phyloP scores from a whole-genome alignment of 2,329 filamentous ascomycete genomes.

The Macrophomina pseudophaseolina region DNA sequence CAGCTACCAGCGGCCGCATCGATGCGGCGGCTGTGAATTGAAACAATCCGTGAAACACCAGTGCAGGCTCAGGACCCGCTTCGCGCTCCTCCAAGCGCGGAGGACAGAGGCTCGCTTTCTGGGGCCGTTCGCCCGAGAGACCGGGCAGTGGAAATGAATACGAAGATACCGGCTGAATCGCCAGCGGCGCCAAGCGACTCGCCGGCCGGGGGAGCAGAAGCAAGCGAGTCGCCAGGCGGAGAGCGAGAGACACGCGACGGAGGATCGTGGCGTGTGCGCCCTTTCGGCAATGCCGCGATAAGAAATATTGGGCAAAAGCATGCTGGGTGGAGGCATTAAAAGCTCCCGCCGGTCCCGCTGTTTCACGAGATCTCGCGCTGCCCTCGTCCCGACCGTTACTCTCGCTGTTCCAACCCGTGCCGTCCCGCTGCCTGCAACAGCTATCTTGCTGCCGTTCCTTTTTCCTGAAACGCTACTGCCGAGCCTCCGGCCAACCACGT shows the following conservation, averaged over 20 bases:
- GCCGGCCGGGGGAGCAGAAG: background rate
- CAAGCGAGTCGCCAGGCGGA: background rate
- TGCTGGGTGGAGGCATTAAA: background rate
- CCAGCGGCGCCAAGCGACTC: background rate
- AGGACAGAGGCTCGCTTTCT: background rate
- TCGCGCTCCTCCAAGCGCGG: background rate
- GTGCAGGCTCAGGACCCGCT: too few relatives aligned
- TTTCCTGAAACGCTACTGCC: background rate
- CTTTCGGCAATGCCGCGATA: background rate
- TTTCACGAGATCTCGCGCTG: background rate
- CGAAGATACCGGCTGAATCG: slow-evolving; percentile 10
- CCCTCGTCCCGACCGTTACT: too few relatives aligned
- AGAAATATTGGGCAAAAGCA: background rate
- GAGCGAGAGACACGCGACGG: background rate
- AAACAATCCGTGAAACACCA: background rate
- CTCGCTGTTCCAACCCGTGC: background rate
- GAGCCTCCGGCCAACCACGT: background rate
- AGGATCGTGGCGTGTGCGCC: background rate
- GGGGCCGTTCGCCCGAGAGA: background rate
- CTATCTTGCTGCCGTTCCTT: slow-evolving; percentile 9
- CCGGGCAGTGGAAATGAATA: slow-evolving; percentile 18
- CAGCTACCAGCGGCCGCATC: too few relatives aligned
- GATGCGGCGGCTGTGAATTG: background rate
- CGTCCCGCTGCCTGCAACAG: slow-evolving; percentile 3
- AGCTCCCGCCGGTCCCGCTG: background rate